phyloP scores from a whole-genome alignment of 192 early-diverging fungal species.

The Borealophlyctis nickersoniae region DNA sequence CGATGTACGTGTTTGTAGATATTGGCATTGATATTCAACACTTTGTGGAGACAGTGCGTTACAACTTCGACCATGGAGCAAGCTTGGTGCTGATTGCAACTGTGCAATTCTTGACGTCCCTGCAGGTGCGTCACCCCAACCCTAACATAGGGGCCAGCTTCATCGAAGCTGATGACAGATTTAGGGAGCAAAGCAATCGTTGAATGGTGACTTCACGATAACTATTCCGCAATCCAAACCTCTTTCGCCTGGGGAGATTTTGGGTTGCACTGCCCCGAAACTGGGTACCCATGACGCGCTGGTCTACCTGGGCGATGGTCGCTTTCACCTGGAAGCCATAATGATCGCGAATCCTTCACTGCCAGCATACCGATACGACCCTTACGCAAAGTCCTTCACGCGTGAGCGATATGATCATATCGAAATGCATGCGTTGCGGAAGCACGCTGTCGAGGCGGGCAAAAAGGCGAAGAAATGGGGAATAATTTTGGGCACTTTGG shows the following conservation, averaged over 20 bases:
- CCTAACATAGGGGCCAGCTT: not conserved
- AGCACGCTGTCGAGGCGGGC: conserved; percentile 74
- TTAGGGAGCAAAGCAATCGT: conserved; percentile 48
- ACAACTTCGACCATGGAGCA: conserved; percentile 76
- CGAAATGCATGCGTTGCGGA: conserved; percentile 85
- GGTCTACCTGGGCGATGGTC: conserved; percentile 83
- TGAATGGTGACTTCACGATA: conserved; percentile 65
- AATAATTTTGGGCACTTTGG: conserved; percentile 91
- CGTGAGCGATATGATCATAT: conserved; percentile 89
- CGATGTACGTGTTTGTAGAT: conserved; percentile 98
- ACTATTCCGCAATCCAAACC: conserved; percentile 91
- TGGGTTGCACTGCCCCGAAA: conserved; percentile 93
- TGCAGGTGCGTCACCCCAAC: conserved; percentile 52
- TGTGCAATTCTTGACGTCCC: conserved; percentile 89
- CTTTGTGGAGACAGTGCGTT: conserved; percentile 83
- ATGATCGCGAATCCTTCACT: conserved; percentile 96
- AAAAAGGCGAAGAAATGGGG: conserved; percentile 78
- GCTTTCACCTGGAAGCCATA: conserved; percentile 97
- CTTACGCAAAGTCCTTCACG: conserved; percentile 89
- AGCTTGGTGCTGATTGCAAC: conserved; percentile 81
- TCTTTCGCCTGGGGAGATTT: conserved; percentile 89
- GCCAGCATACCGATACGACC: conserved; percentile 91
- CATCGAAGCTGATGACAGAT: conserved; percentile 16
- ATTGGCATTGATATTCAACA: conserved; percentile 92
- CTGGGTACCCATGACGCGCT: conserved; percentile 71